Base-by-base conservation (phyloP, 495 filamentous ascomycete genomes). In the Hypoxylon perforatum region DNA sequence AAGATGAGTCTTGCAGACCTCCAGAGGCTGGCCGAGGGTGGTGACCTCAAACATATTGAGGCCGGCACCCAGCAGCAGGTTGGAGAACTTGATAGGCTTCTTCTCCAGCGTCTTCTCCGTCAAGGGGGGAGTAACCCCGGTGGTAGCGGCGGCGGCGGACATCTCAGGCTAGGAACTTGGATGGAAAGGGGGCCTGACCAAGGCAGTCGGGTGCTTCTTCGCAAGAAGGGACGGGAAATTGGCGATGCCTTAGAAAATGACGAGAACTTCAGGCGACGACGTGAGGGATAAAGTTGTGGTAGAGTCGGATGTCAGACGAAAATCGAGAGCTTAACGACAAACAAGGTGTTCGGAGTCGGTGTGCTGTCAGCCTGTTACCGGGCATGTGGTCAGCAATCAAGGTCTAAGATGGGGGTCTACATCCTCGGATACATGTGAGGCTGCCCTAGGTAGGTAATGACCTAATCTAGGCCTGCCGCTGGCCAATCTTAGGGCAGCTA, bases 51-150 rank as follows among this genome's bases (percentile, higher is more conserved):
- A 98, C 89, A 99, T 85, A 84, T 99, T 98, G 81, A 99, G 85
- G 46, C 94, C 94, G 73, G 92, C 96, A 68, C 95, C 95, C 74
- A 99, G 85, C 73, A 99, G 84, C 85, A 99, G 81, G 82, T 98
- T 99, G 83, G 93, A 97, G 87, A 98, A 98, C 87, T 97, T 98
- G 85, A 99, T 88, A 64, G 96, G 96, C 88, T 99, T 98, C 91
- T 97, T 98, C 90, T 97, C 93, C 71, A 94, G 82, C 81, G 77
- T 84, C 22, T 70, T 67, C 21, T 74, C 77, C 72, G 77, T 74
- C 66, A 76, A 48, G 73, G 85, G 82, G 74, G 86, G 82, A 61
- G 83, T 75, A 62, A 81, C 74, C 69, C 83, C 76, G 78, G 84
- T 79, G 76, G 87, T 82, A 76, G 82, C 76, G 74, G 81, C 76